Evolutionary conservation across 2,329 filamentous ascomycete genomes (phyloP).

Genomic region (Penicillium digitatum): DNA sequence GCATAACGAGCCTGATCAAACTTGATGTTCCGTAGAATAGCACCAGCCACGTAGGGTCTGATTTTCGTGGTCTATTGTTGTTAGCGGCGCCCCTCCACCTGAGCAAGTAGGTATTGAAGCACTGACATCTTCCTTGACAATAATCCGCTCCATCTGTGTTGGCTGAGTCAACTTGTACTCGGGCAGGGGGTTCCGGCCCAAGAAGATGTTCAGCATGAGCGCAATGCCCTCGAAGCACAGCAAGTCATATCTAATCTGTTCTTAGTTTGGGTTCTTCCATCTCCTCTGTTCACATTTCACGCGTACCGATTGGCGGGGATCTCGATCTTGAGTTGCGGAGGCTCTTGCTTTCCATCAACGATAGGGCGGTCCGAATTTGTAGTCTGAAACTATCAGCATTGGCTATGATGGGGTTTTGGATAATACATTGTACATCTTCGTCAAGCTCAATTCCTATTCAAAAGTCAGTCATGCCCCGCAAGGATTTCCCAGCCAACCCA

Average conservation of each 20-base stretch:
- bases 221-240: conserved; percentile 96
- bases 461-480: conserved; percentile 33
- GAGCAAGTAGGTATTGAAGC: not conserved
- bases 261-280: conserved; percentile 21
- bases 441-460: conserved; percentile 77
- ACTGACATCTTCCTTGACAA: conserved; percentile 63
- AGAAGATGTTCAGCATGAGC: conserved; percentile 93
- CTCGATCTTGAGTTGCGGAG: conserved; percentile 94
- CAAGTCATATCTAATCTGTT: conserved; percentile 65
- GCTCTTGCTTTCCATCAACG: conserved; percentile 74
- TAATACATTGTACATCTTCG: conserved; percentile 69
- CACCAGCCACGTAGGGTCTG: conserved; percentile 81
- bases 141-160: conserved; percentile 71
- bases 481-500: conserved; percentile 29
- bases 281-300: not conserved
- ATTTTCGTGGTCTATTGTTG: conserved; percentile 63
- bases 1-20: conserved; percentile 91
- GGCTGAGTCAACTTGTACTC: conserved; percentile 75
- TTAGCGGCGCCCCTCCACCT: conserved; percentile 6
- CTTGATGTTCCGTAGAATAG: conserved; percentile 82
- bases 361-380: conserved; percentile 69
- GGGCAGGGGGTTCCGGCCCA: conserved; percentile 68
- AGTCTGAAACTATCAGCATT: conserved; percentile 48
- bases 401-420: conserved; percentile 20
- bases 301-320: conserved; percentile 88